Conservation (phyloP, 768 basidiomycete genomes). For the Thelephora aurantiotincta region DNA sequence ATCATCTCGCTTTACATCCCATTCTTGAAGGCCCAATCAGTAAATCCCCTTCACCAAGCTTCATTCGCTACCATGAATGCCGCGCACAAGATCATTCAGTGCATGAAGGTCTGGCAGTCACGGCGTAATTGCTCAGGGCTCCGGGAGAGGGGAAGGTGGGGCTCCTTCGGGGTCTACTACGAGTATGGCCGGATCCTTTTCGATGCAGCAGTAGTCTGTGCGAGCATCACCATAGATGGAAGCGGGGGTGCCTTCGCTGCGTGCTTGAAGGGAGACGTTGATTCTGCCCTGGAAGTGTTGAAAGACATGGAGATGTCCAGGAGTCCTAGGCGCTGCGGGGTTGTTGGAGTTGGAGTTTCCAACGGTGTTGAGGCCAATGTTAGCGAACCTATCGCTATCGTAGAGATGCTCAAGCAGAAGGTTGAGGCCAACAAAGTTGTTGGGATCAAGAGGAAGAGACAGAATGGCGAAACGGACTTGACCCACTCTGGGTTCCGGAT, state of each 20-base stretch:
- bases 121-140: conserved; percentile 14
- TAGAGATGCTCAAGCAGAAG: conserved; percentile 26
- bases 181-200: conserved; percentile 48
- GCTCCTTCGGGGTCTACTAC: conserved; percentile 36
- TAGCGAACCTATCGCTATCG: conserved; percentile 24
- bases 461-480: conserved; percentile 14
- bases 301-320: conserved; percentile 14
- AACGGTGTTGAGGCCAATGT: conserved; percentile 18
- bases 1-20: conserved; percentile 56
- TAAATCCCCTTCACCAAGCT: conserved; percentile 33
- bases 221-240: conserved; percentile 44
- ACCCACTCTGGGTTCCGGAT: conserved; percentile 22
- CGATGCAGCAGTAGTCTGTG: conserved; percentile 52
- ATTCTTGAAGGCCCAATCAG: conserved; percentile 28
- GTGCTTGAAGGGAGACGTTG: conserved; percentile 32
- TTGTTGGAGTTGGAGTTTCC: conserved; percentile 14
- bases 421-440: conserved; percentile 21
- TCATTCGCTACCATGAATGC: conserved; percentile 46
- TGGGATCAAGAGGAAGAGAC: conserved; percentile 30
- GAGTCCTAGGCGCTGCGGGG: conserved; percentile 3
- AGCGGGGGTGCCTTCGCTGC: conserved; percentile 31
- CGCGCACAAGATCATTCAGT: conserved; percentile 48
- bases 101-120: conserved; percentile 27
- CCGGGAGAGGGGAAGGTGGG: conserved; percentile 24
- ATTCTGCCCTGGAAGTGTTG: conserved; percentile 29